Evolutionary conservation across 2,329 filamentous ascomycete species (phyloP), one percentile per base, ranked within the genome.

Genomic region (Seiridium cupressi): DNA sequence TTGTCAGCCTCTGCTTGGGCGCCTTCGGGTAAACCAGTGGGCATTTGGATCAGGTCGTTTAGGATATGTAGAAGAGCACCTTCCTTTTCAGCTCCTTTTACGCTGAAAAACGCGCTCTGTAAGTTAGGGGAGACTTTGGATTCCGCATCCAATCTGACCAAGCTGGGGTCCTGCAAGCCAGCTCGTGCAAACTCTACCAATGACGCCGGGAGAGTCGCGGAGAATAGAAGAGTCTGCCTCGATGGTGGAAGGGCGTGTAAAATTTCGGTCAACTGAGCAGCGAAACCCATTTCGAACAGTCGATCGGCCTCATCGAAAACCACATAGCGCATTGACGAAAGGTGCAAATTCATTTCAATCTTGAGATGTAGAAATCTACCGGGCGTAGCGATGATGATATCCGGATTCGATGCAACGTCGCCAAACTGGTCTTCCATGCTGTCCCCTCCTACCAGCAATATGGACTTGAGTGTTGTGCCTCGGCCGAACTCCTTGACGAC

Each of bases 271-370:
- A 99, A 80, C 71, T 99, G 95, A 3, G 91, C 88, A 4, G 93
- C 93, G 72, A 99, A 99, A 68, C 95, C 96, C 94, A 99, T 97
- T 73, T 99, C 95, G 75, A 99, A 99, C 26, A 99, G 81, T 58
- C 95, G 86, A 81, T 99, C 95, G 1, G 95, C 95, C 75, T 99
- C 95, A 72, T 99, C 95, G 65, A 99, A 99, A 7, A 99, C 95
- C 32, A 97, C 92, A 70, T 99, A 99, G 67, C 87, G 85, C 62
- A 99, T 89, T 3, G 92, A 96, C 0, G 89, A 92, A n/a, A 99
- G 79, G 70, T 97, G 92, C 57, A 99, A 77, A 8, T 84, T 83
- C 96, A 99, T 99, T 73, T 99, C 95, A 26, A 98, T 94, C 77
- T 98, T 96, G 64, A 99, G 77, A 81, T 99, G 95, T 66, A 99